These are phyloP conservation scores for Hymenoscyphus infarciens DNA, from an alignment of 2,329 filamentous ascomycete species.

Conservation along the genomic window DNA sequence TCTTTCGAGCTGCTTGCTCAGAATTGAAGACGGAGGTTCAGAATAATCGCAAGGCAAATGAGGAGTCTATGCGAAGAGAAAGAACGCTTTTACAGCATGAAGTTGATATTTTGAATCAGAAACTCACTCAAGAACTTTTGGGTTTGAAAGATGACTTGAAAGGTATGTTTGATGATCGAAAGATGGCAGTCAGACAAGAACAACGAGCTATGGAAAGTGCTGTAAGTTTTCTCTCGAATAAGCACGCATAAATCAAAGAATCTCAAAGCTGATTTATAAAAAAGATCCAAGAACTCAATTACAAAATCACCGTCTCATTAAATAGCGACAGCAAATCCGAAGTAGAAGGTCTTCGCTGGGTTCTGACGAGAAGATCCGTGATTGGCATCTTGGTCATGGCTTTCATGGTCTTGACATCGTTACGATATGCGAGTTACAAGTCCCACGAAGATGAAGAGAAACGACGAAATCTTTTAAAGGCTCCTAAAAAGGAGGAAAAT, in stretches of 20 bases:
- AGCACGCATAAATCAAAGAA: background rate
- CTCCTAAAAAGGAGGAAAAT: constrained; percentile 42
- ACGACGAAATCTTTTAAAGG: constrained; percentile 31
- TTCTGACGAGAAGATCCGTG: constrained; percentile 63
- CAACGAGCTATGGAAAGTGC: constrained; percentile 80
- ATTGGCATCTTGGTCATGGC: constrained; percentile 65
- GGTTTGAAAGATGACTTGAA: constrained; percentile 87
- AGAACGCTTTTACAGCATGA: constrained; percentile 87
- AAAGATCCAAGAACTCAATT: constrained; percentile 88
- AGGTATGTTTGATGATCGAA: constrained; percentile 93
- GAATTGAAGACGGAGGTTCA: constrained; percentile 86
- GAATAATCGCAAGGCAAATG: constrained; percentile 69
- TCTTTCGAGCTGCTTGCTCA: constrained; percentile 90
- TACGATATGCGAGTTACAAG: constrained; percentile 57
- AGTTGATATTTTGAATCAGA: constrained; percentile 85
- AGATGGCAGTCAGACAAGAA: constrained; percentile 86
- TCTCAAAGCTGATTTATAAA: background rate
- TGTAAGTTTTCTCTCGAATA: constrained; percentile 44
- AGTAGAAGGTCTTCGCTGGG: constrained; percentile 88
- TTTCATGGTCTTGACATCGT: constrained; percentile 54
- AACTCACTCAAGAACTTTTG: constrained; percentile 76
- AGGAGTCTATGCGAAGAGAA: constrained; percentile 79
- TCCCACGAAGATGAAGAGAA: constrained; percentile 33
- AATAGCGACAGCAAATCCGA: constrained; percentile 90
- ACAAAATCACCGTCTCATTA: constrained; percentile 88